phyloP scores from a whole-genome alignment of 345 rosid genomes.

The Isatis tinctoria region DNA sequence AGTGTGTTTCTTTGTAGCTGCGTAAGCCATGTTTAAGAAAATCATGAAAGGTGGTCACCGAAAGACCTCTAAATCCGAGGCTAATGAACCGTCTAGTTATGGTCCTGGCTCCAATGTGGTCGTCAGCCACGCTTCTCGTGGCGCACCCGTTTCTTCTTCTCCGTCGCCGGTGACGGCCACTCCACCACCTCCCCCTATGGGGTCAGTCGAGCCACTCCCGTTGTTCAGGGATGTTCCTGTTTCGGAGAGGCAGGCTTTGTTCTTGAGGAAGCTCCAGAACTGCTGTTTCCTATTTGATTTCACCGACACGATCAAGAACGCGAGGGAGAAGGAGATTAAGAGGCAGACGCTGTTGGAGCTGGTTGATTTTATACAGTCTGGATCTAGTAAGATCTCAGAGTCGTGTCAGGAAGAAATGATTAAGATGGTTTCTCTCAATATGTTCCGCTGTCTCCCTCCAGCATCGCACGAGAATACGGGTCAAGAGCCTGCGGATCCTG shows the following conservation, averaged over 20 bases:
- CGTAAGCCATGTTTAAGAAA: conserved; percentile 71
- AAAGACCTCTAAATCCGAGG: conserved; percentile 75
- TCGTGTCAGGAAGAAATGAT: conserved; percentile 85
- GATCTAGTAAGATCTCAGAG: conserved; percentile 73
- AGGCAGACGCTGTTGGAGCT: conserved; percentile 77
- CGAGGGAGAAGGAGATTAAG: conserved; percentile 81
- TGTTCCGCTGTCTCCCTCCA: conserved; percentile 77
- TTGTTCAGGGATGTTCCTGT: conserved; percentile 60
- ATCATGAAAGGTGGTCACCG: conserved; percentile 77
- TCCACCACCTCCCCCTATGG: conserved; percentile 47
- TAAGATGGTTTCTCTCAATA: conserved; percentile 61
- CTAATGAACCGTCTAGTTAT: conserved; percentile 40
- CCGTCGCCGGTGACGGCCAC: conserved; percentile 10
- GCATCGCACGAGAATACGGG: conserved; percentile 78
- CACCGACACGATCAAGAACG: conserved; percentile 49
- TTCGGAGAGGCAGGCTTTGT: conserved; percentile 59
- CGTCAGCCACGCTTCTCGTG: conserved; percentile 69
- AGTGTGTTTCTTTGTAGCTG: conserved; percentile 1
- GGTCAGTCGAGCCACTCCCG: conserved; percentile 63
- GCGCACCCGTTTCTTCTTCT: conserved; percentile 25
- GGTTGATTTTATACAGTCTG: conserved; percentile 82
- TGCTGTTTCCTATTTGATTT: conserved; percentile 82
- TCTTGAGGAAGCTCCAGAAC: conserved; percentile 65
- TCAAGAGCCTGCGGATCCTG: conserved; percentile 72
- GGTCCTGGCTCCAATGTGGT: conserved; percentile 56